These are phyloP conservation scores for Arachnomyces sp. DNA, from an alignment of 2,329 filamentous ascomycete genomes.

Conservation along the genomic window DNA sequence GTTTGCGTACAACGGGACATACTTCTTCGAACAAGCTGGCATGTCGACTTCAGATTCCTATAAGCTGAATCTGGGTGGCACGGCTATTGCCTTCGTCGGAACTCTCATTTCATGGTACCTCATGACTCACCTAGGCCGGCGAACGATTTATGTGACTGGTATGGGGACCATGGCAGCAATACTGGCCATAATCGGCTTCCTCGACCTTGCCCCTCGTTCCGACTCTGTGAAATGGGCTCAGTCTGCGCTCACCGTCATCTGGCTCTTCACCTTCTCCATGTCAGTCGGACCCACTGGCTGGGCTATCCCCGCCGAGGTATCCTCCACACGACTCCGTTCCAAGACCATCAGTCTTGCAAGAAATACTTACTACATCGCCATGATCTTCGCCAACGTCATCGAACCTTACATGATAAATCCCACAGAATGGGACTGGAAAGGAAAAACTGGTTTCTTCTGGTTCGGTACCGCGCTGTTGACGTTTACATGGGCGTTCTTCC, in stretches of 20 bases:
- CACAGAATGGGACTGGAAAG: slow-evolving; percentile 21
- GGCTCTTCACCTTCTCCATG: slow-evolving; percentile 43
- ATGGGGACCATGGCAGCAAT: slow-evolving; percentile 26
- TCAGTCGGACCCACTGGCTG: slow-evolving; percentile 48
- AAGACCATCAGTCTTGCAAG: slow-evolving; percentile 38
- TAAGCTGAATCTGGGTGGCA: slow-evolving; percentile 34
- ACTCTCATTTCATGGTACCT: slow-evolving; percentile 36
- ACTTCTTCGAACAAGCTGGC: slow-evolving; percentile 42
- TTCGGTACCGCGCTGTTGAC: slow-evolving; percentile 17
- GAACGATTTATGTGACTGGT: slow-evolving; percentile 32
- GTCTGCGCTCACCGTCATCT: slow-evolving; percentile 27
- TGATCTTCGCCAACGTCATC: slow-evolving; percentile 24
- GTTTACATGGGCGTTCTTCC: slow-evolving; percentile 23
- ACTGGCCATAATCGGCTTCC: slow-evolving; percentile 30
- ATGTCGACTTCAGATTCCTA: slow-evolving; percentile 13
- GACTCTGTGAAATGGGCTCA: slow-evolving; percentile 30
- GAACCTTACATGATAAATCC: slow-evolving; percentile 30
- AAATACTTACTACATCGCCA: slow-evolving; percentile 17
- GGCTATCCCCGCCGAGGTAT: slow-evolving; percentile 44
- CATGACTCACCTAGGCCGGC: slow-evolving; percentile 30
- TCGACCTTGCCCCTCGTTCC: slow-evolving; percentile 30
- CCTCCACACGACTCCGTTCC: slow-evolving; percentile 44
- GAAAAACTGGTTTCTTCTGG: slow-evolving; percentile 27
- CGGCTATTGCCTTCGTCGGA: slow-evolving; percentile 35
- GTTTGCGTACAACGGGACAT: slow-evolving; percentile 24